These are phyloP conservation scores for Scutellaria galericulata DNA, from an alignment of 257 asterid species.

Conservation along the genomic window DNA sequence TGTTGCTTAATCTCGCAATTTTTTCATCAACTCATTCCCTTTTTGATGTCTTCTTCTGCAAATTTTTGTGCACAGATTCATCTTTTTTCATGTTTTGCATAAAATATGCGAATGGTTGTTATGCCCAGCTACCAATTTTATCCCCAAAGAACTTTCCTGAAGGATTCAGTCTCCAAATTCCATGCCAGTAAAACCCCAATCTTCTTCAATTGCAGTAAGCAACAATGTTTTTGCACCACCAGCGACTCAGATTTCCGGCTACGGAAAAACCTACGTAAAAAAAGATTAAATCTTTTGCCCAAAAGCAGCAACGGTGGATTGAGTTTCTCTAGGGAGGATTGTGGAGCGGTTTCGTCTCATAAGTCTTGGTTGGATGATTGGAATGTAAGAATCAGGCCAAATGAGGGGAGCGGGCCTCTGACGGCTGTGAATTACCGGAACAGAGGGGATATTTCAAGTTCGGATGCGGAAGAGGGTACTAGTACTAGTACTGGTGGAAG, in stretches of 20 bases:
- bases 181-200: conserved; percentile 48
- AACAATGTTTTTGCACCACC: conserved; percentile 39
- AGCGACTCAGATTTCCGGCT: conserved; percentile 41
- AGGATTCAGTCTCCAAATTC: conserved; percentile 59
- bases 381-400: conserved; percentile 48
- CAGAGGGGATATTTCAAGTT: conserved; percentile 62
- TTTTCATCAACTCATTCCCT: conserved; percentile 20
- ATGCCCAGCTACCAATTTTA: conserved; percentile 59
- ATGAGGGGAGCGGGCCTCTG: conserved; percentile 51
- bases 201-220: conserved; percentile 55
- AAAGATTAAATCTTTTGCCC: conserved; percentile 44
- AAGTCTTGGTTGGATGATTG: conserved; percentile 82
- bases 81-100: conserved; percentile 15
- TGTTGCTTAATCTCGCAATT: not conserved
- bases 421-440: conserved; percentile 58
- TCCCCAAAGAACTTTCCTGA: conserved; percentile 49
- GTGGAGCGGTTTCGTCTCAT: conserved; percentile 39
- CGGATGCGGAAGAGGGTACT: conserved; percentile 73
- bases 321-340: conserved; percentile 37
- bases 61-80: not conserved
- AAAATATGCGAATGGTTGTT: conserved; percentile 53
- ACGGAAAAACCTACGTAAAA: conserved; percentile 42
- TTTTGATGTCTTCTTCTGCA: not conserved
- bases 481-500: conserved; percentile 63
- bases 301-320: conserved; percentile 34